Evolutionary conservation across 2,329 filamentous ascomycete species (phyloP).

Genomic region (Sporothrix pallida): DNA sequence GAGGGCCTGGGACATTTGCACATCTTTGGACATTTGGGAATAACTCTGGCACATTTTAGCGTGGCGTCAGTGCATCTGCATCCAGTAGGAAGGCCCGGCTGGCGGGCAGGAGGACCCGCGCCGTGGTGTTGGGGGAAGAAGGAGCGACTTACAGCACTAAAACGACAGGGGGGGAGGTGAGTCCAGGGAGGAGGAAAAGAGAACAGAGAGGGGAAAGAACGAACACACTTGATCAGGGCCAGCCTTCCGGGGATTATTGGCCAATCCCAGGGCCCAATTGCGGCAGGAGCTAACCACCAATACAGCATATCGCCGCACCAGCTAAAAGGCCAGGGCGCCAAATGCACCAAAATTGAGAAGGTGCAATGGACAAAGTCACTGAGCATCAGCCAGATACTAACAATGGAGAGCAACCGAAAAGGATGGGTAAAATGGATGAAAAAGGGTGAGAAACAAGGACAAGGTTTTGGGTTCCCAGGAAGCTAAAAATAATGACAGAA

Average conservation of each 20-base stretch:
- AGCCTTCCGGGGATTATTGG: background rate
- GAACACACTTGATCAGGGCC: background rate
- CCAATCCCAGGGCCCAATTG: background rate
- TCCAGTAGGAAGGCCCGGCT: constrained; percentile 12
- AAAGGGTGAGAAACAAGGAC: background rate
- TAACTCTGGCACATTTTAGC: background rate
- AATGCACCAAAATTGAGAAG: constrained; percentile 20
- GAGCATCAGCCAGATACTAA: too few relatives aligned
- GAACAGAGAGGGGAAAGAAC: background rate
- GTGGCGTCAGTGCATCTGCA: background rate
- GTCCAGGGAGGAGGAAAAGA: background rate
- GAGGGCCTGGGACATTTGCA: background rate
- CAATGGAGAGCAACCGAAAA: background rate
- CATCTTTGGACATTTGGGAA: too few relatives aligned
- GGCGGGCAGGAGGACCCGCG: constrained; percentile 14
- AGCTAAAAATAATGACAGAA: constrained; percentile 15
- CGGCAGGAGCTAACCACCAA: constrained; percentile 14
- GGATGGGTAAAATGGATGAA: background rate
- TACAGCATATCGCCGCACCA: constrained; percentile 23
- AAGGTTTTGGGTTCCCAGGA: background rate
- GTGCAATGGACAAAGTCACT: background rate
- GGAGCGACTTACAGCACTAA: background rate
- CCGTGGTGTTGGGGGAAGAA: background rate
- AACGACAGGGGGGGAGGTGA: background rate
- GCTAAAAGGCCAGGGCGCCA: background rate